Evolutionary conservation across 106 monocot genomes (phyloP).

Genomic region (Gastrodia elata): DNA sequence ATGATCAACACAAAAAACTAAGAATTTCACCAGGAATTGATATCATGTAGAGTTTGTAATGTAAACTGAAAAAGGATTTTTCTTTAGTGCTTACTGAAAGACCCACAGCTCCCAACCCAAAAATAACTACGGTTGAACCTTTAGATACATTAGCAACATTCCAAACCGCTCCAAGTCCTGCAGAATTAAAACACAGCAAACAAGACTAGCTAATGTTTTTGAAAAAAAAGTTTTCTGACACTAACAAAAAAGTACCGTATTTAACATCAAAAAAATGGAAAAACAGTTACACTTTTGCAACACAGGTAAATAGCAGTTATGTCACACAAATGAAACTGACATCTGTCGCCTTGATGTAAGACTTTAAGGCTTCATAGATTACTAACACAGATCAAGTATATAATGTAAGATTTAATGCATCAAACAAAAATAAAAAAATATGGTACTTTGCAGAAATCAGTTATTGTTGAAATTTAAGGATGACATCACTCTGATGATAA

Average conservation of each 20-base stretch:
- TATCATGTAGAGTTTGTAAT: not conserved
- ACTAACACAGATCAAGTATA: not conserved
- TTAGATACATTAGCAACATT: slow-evolving; percentile 72
- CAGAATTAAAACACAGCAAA: not conserved
- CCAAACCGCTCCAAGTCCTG: slow-evolving; percentile 93
- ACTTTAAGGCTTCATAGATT: not conserved
- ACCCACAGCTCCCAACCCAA: slow-evolving; percentile 92
- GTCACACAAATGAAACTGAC: not conserved
- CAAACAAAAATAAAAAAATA: not conserved
- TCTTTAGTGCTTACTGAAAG: slow-evolving; percentile 57
- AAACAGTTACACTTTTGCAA: not conserved
- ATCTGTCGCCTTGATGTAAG: not conserved
- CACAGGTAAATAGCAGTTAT: not conserved
- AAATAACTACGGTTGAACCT: slow-evolving; percentile 84
- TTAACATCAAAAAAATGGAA: not conserved
- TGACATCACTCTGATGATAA: too few species aligned
- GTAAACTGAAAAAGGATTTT: not conserved
- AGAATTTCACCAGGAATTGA: not conserved
- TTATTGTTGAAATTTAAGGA: too few species aligned
- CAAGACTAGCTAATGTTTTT: not conserved
- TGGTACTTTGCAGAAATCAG: not conserved
- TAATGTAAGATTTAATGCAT: not conserved
- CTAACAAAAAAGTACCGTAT: not conserved
- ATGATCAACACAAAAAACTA: not conserved
- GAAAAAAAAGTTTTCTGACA: not conserved